Percentiles rank a stretch among this genome's conserved stretches.
These are phyloP conservation scores for Coffea eugenioides DNA, from an alignment of 257 asterid genomes.

Conservation along the genomic window DNA sequence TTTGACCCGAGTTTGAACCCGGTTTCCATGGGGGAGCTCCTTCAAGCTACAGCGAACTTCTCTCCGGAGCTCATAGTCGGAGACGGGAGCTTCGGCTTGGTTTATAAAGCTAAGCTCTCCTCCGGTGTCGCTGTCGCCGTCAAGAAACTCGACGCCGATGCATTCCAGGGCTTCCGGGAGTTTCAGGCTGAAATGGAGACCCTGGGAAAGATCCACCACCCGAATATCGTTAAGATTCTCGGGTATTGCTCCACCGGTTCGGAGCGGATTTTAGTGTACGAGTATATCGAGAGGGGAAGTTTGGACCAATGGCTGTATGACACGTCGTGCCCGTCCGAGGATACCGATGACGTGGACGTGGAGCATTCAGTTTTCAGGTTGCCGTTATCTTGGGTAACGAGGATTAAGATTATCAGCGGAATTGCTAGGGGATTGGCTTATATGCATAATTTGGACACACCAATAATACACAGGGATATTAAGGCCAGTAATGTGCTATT, in stretches of 20 bases:
- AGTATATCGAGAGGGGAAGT: slow-evolving; percentile 71
- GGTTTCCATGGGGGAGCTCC: slow-evolving; percentile 72
- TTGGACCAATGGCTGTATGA: slow-evolving; percentile 91
- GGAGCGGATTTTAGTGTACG: slow-evolving; percentile 76
- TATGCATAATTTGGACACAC: slow-evolving; percentile 57
- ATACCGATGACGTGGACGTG: slow-evolving; percentile 18
- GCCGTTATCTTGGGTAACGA: slow-evolving; percentile 63
- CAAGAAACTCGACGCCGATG: slow-evolving; percentile 66
- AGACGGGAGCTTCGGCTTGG: slow-evolving; percentile 89
- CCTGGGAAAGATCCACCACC: slow-evolving; percentile 69
- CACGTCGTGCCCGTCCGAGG: slow-evolving; percentile 35
- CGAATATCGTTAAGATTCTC: slow-evolving; percentile 63
- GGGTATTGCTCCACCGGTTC: slow-evolving; percentile 67
- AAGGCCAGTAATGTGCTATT: slow-evolving; percentile 68
- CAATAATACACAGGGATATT: slow-evolving; percentile 77
- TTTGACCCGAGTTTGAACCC: slow-evolving; percentile 55
- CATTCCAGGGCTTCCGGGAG: slow-evolving; percentile 87
- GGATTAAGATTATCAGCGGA: slow-evolving; percentile 56
- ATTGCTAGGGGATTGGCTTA: slow-evolving; percentile 61
- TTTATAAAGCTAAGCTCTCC: slow-evolving; percentile 66
- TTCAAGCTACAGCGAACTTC: slow-evolving; percentile 61
- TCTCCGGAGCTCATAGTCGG: slow-evolving; percentile 75
- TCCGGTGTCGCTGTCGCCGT: slow-evolving; percentile 74
- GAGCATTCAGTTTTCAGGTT: slow-evolving; percentile 16
- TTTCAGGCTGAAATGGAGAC: slow-evolving; percentile 96